These are phyloP conservation scores for Ottelia alismoides DNA, from an alignment of 106 monocot species.

Conservation along the genomic window DNA sequence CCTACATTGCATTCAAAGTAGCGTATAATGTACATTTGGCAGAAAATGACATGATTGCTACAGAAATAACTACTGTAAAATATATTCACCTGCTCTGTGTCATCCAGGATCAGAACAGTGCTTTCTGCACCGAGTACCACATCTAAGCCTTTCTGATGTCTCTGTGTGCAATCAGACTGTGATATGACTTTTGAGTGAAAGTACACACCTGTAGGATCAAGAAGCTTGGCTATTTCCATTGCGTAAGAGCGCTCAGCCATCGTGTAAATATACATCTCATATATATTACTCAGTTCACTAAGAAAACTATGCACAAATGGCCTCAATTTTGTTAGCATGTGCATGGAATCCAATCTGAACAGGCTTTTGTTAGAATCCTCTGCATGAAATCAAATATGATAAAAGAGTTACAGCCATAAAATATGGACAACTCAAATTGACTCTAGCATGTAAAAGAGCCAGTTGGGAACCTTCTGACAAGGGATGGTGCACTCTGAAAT, in stretches of 20 bases:
- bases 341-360: slow-evolving; percentile 46
- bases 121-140: slow-evolving; percentile 79
- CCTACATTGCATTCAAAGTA: too few relatives aligned
- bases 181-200: slow-evolving; percentile 78
- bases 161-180: slow-evolving; percentile 61
- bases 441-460: too few relatives aligned
- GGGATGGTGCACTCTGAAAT: too few relatives aligned
- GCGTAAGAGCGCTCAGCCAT: slow-evolving; percentile 89
- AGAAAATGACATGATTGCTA: not conserved
- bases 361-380: slow-evolving; percentile 47
- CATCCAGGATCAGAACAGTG: slow-evolving; percentile 81
- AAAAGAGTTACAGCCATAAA: too few relatives aligned
- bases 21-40: too few relatives aligned
- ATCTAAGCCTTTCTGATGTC: slow-evolving; percentile 91
- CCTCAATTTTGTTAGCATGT: slow-evolving; percentile 86
- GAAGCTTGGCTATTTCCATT: slow-evolving; percentile 67
- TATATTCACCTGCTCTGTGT: slow-evolving; percentile 67
- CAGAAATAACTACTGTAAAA: not conserved
- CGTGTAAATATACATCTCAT: slow-evolving; percentile 94
- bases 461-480: too few relatives aligned
- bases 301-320: slow-evolving; percentile 72
- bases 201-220: slow-evolving; percentile 61
- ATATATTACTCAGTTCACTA: slow-evolving; percentile 66
- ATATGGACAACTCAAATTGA: too few relatives aligned
- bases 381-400: too few relatives aligned